phyloP scores from a whole-genome alignment of 2,329 filamentous ascomycete species.

The Exophiala calicioides region DNA sequence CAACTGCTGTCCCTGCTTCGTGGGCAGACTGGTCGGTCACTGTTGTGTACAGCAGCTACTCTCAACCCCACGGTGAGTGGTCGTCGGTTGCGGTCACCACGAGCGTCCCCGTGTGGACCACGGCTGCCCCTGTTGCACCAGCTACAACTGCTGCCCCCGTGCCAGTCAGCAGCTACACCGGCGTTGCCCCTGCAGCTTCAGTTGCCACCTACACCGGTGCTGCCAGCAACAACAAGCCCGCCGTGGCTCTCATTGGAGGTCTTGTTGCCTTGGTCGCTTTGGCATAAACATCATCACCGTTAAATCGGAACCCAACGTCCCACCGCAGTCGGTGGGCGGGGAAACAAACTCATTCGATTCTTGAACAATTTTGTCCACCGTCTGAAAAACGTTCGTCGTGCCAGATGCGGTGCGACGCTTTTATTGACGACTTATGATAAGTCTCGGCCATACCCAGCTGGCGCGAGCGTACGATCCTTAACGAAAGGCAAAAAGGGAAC shows the following conservation, averaged over 20 bases:
- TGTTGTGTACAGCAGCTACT: too few species aligned
- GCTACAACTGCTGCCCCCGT: conserved; percentile 4
- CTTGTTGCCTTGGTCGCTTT: conserved; percentile 26
- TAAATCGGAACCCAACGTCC: neutral
- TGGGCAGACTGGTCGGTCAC: conserved; percentile 12
- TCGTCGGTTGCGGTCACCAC: neutral
- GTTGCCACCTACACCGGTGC: conserved; percentile 24
- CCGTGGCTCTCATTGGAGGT: conserved; percentile 25
- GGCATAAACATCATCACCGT: conserved; percentile 16
- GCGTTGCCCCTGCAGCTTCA: conserved; percentile 13
- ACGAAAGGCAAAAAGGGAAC: neutral
- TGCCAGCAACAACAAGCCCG: conserved; percentile 30
- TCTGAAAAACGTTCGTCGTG: neutral
- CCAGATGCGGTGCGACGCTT: too few species aligned
- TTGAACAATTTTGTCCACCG: conserved; percentile 1
- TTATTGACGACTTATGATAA: conserved; percentile 2
- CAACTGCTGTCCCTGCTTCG: neutral
- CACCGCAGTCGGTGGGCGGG: neutral
- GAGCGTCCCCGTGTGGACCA: neutral
- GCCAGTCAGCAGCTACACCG: conserved; percentile 13
- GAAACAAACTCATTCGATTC: conserved; percentile 12
- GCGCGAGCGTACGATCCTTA: conserved; percentile 17
- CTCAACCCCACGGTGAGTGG: too few species aligned
- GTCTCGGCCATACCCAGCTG: conserved; percentile 9
- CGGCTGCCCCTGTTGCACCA: conserved; percentile 6